Evolutionary conservation across 371 early-diverging fungal genomes (phyloP).

Genomic region (Apophysomyces ossiformis): DNA sequence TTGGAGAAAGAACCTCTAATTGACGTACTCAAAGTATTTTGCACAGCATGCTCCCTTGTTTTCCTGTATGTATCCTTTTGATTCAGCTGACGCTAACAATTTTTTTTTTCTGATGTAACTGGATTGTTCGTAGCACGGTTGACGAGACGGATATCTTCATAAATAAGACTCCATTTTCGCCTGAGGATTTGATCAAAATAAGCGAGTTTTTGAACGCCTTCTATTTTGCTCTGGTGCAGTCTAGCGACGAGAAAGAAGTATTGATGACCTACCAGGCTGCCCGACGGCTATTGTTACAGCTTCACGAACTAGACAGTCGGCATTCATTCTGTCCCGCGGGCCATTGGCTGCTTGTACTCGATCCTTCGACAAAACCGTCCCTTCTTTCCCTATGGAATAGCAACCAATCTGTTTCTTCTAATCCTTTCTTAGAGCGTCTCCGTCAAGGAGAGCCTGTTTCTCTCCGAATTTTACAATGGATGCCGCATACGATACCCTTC

Average conservation of each 20-base stretch:
- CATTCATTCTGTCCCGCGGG: conserved; percentile 70
- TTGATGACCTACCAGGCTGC: conserved; percentile 58
- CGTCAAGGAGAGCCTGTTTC: conserved; percentile 60
- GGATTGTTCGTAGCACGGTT: conserved; percentile 52
- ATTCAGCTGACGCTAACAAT: neutral
- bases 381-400: conserved; percentile 26
- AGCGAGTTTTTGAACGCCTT: conserved; percentile 68
- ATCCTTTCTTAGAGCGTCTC: conserved; percentile 37
- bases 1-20: conserved; percentile 65
- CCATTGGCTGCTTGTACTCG: conserved; percentile 72
- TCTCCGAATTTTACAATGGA: conserved; percentile 70
- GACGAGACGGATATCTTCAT: conserved; percentile 85
- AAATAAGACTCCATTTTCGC: conserved; percentile 58
- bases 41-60: conserved; percentile 60
- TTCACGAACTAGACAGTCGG: conserved; percentile 79
- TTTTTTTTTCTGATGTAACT: neutral
- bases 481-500: conserved; percentile 89
- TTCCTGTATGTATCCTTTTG: conserved; percentile 40
- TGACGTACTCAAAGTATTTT: conserved; percentile 63
- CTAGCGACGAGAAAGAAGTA: conserved; percentile 16
- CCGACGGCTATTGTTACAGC: conserved; percentile 69
- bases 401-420: neutral
- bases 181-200: conserved; percentile 56
- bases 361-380: conserved; percentile 35
- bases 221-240: conserved; percentile 65